Evolutionary conservation across 2,329 filamentous ascomycete genomes (phyloP).

Genomic region (Atkinsonella texensis): DNA sequence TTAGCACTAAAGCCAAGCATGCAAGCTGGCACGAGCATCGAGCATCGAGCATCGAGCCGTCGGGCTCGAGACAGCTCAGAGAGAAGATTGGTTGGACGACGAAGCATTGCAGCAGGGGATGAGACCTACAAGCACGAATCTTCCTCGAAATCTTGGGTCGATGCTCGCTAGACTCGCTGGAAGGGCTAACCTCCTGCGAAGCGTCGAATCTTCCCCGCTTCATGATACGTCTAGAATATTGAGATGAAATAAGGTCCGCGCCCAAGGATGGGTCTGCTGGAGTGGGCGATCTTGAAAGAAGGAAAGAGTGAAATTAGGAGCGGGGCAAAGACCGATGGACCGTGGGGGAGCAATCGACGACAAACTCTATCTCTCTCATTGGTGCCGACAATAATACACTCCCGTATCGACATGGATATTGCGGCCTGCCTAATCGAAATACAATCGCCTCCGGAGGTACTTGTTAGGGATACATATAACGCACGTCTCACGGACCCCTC

Average conservation of each 20-base stretch:
- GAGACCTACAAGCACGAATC: conserved; percentile 19
- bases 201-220: conserved; percentile 12
- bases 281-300: not conserved
- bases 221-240: conserved; percentile 8
- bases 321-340: conserved; percentile 8
- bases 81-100: not conserved
- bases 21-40: not conserved
- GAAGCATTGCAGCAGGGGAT: not conserved
- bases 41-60: not conserved
- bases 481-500: no score
- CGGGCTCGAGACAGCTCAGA: not conserved
- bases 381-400: no score
- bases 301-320: not conserved
- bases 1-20: conserved; percentile 1
- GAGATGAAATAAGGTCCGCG: conserved; percentile 6
- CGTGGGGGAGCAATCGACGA: not conserved
- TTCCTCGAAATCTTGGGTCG: conserved; percentile 20
- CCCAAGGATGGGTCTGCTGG: conserved; percentile 21
- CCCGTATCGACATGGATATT: no score
- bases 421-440: no score
- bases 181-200: conserved; percentile 10
- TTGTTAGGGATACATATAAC: no score
- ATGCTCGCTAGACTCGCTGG: conserved; percentile 6
- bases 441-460: no score
- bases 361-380: not conserved